Conservation (phyloP, 202 grass and related monocot genomes). For the Musa balbisiana region DNA sequence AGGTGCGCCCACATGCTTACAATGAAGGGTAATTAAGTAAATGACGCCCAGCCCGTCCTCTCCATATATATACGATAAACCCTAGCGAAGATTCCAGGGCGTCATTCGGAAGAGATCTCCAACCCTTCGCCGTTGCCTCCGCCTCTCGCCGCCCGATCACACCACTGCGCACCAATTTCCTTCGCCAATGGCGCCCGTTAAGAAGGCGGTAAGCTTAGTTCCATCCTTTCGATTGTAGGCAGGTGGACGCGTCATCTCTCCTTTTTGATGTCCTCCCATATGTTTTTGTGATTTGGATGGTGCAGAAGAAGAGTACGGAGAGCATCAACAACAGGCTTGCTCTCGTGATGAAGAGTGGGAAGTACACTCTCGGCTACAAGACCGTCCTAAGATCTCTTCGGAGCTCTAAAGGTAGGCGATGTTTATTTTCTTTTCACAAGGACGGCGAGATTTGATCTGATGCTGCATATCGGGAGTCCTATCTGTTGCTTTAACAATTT, state of each 20-base stretch:
- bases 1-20: too few relatives aligned
- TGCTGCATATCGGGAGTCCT: too few relatives aligned
- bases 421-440: background rate
- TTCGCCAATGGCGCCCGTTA: constrained; percentile 61
- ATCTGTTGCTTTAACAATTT: too few relatives aligned
- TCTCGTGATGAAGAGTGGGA: constrained; percentile 96
- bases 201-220: constrained; percentile 56
- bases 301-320: constrained; percentile 88
- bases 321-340: constrained; percentile 90
- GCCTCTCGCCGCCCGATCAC: constrained; percentile 6
- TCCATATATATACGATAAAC: too few relatives aligned
- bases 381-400: constrained; percentile 88
- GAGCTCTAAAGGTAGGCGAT: constrained; percentile 87
- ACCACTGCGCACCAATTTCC: background rate
- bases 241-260: background rate
- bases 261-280: background rate
- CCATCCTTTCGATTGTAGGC: background rate
- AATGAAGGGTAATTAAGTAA: too few relatives aligned
- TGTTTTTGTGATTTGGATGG: constrained; percentile 22
- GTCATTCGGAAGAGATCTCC: too few relatives aligned
- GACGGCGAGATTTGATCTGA: background rate
- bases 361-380: constrained; percentile 86
- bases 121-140: background rate
- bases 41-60: too few relatives aligned
- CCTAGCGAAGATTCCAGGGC: too few relatives aligned